phyloP scores from a whole-genome alignment of 306 rosid genomes.

The Aeschynomene evenia region DNA sequence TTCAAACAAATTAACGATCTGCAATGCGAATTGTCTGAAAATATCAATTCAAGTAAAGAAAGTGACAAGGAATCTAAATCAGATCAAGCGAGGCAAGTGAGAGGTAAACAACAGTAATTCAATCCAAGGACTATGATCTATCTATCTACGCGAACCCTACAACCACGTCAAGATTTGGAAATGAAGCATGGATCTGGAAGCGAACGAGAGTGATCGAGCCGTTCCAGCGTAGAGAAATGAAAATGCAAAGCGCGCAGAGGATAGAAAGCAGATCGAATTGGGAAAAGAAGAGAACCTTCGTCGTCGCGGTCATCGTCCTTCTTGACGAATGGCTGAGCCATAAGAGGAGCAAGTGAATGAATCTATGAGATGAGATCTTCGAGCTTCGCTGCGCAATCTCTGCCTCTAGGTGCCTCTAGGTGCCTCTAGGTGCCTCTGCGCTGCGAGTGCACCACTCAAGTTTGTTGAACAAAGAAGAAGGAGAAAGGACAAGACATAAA shows the following conservation, averaged over 20 bases:
- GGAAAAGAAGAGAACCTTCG: conserved; percentile 53
- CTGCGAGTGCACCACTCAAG: conserved; percentile 27
- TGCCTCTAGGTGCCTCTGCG: conserved; percentile 16
- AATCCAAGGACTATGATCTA: conserved; percentile 14
- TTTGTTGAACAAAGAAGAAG: neutral
- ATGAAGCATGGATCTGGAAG: conserved; percentile 54
- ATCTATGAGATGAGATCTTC: conserved; percentile 47
- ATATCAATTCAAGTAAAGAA: neutral
- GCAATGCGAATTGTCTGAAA: conserved; percentile 38
- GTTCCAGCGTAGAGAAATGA: conserved; percentile 2
- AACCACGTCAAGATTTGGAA: conserved; percentile 8
- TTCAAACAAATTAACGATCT: conserved; percentile 31
- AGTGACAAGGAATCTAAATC: conserved; percentile 23
- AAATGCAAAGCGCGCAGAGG: conserved; percentile 11
- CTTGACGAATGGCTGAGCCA: conserved; percentile 89
- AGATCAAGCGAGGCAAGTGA: conserved; percentile 42
- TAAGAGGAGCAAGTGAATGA: conserved; percentile 33
- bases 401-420: conserved; percentile 8
- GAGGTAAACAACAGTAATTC: conserved; percentile 25
- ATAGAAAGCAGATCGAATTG: conserved; percentile 30
- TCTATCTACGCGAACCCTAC: conserved; percentile 5
- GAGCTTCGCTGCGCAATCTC: neutral
- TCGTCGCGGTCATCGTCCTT: conserved; percentile 98
- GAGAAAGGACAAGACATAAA: neutral
- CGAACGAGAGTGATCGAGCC: conserved; percentile 33